Base-by-base conservation (phyloP, 352 stramenopile genomes). In the Blastocystis sp. region DNA sequence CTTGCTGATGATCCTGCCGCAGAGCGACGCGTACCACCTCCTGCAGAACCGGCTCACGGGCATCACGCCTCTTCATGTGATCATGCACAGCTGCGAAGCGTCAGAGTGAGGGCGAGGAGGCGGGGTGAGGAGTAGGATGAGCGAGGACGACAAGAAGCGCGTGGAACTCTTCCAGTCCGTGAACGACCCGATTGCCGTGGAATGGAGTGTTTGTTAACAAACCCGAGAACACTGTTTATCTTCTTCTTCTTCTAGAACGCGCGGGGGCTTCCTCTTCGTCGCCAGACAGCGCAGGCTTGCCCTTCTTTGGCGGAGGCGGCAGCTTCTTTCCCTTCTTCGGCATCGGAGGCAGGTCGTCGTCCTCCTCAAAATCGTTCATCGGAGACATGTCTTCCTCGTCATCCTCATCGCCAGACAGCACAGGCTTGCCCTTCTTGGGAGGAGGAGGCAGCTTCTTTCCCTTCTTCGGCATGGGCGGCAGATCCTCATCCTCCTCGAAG, bases 1-100 rank as follows among this genome's bases (percentile, higher is more conserved):
- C 7, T 23, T 88, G 38, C 45, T 88, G 64, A 88, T 88, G 78
- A 76, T 88, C 45, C 78, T 88, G 64, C 78, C 78, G 19, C 78
- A 88, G 78, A 79, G 64, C 60, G 64, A 61, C 62, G 70, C 64
- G 7, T 88, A 88, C 56, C 21, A 53, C 48, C 43, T 88, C 23
- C 61, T 88, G 28, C 78, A 88, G 48, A 79, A 76, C 60, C 64
- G 78, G 5, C 67, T 88, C 3, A 79, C n/a, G n/a, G 78, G 78
- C 59, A 43, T 88, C 34, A 66, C 66, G 14, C 78, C 64, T 14
- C 34, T 88, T 7, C 60, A 88, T 34, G n/a, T 88, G 5, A 79
- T 79, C 11, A 28, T 88, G 60, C 60, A 78, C n/a, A 59, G 9
- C 23, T 76, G 43, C 23, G 34, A 17, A 17, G 9, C 56, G 14